phyloP scores from a whole-genome alignment of 2,329 filamentous ascomycete genomes.

The Fusarium tricinctum region DNA sequence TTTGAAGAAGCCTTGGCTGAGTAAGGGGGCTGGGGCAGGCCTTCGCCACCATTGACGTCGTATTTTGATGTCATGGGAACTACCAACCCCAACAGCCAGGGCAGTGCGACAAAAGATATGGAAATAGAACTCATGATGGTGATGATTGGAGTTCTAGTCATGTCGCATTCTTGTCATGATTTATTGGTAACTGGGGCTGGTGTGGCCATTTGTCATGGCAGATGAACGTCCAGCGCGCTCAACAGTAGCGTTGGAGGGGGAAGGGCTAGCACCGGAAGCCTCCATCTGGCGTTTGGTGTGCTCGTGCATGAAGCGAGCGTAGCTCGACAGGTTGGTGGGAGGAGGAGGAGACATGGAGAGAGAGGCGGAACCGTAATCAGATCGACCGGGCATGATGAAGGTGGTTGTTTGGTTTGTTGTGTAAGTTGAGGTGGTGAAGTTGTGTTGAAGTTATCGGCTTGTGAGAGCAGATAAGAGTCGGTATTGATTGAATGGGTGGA shows the following conservation, averaged over 20 bases:
- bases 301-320: constrained; percentile 72
- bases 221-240: constrained; percentile 25
- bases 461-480: constrained; percentile 1
- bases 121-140: constrained; percentile 3
- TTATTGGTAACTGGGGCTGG: constrained; percentile 37
- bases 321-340: constrained; percentile 66
- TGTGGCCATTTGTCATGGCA: constrained; percentile 51
- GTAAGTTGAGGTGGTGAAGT: not conserved
- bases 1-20: constrained; percentile 4
- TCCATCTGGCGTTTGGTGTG: constrained; percentile 78
- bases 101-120: constrained; percentile 6
- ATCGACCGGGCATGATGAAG: constrained; percentile 55
- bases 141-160: not conserved
- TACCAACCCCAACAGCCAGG: constrained; percentile 8
- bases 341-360: constrained; percentile 57
- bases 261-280: constrained; percentile 56
- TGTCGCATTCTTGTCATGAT: constrained; percentile 3
- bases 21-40: constrained; percentile 18
- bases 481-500: not conserved
- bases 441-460: constrained; percentile 2
- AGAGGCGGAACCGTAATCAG: constrained; percentile 57
- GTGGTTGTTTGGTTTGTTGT: constrained; percentile 15
- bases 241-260: constrained; percentile 31
- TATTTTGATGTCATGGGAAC: constrained; percentile 31
- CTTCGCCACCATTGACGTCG: constrained; percentile 42